A percentile compares a stretch with the other conserved stretches of the same genome.
Conservation (phyloP, 352 stramenopile species). For the Phytophthora capsici region DNA sequence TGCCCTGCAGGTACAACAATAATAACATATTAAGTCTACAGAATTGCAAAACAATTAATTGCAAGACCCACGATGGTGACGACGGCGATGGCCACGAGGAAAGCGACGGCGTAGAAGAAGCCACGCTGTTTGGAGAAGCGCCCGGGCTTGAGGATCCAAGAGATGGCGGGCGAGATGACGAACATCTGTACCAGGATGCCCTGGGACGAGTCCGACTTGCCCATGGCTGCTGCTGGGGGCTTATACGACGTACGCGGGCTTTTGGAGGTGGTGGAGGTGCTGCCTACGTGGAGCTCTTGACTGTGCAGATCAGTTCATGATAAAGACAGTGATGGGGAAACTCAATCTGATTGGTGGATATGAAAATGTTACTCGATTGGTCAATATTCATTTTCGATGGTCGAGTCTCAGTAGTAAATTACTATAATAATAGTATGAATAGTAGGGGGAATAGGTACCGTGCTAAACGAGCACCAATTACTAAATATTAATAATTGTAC, state of each 20-base stretch:
- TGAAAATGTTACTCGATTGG: too few relatives aligned
- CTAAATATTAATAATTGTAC: too few relatives aligned
- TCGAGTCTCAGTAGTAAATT: too few relatives aligned
- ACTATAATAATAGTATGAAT: too few relatives aligned
- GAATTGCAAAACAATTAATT: neutral
- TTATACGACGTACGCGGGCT: neutral
- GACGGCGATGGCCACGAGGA: conserved; percentile 91
- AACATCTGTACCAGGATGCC: conserved; percentile 77
- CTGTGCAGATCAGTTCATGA: conserved; percentile 6
- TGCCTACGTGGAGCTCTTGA: conserved; percentile 20
- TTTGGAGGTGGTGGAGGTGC: neutral
- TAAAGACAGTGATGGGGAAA: conserved; percentile 15
- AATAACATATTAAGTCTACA: neutral
- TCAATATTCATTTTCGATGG: neutral
- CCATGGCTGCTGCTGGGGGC: conserved; percentile 32
- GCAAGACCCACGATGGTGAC: conserved; percentile 89
- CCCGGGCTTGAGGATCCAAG: conserved; percentile 95
- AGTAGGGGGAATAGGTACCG: too few relatives aligned
- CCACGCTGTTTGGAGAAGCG: conserved; percentile 93
- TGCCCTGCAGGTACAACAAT: conserved; percentile 33
- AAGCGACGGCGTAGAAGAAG: conserved; percentile 95
- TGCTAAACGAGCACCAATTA: too few relatives aligned
- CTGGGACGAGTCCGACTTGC: conserved; percentile 65
- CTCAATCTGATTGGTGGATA: conserved; percentile 7
- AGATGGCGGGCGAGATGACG: conserved; percentile 89